Percentiles rank a stretch among this genome's conserved stretches.
These are phyloP conservation scores for Penicillium sp. DNA, from an alignment of 2,329 filamentous ascomycete genomes.

Conservation along the genomic window DNA sequence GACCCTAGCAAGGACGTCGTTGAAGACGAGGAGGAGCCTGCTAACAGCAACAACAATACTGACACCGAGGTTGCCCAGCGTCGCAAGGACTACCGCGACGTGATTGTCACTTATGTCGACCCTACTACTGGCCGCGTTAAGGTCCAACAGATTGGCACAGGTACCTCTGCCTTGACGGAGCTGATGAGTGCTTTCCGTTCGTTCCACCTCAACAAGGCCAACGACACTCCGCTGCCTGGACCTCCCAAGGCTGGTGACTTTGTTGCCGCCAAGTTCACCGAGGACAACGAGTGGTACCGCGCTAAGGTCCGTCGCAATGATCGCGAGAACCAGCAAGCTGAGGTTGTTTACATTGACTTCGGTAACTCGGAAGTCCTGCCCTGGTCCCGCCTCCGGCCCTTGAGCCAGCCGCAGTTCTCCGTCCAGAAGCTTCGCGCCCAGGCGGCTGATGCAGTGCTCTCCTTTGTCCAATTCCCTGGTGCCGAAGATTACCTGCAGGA, in stretches of 20 bases:
- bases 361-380: conserved; percentile 85
- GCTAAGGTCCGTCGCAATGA: conserved; percentile 86
- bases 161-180: conserved; percentile 73
- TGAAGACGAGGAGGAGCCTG: conserved; percentile 44
- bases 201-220: conserved; percentile 78
- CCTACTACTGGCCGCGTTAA: conserved; percentile 67
- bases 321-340: conserved; percentile 74
- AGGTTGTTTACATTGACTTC: conserved; percentile 92
- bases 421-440: conserved; percentile 75
- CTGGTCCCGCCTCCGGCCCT: conserved; percentile 73
- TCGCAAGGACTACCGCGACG: conserved; percentile 87
- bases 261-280: conserved; percentile 81
- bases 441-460: conserved; percentile 75
- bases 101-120: conserved; percentile 85
- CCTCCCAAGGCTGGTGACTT: conserved; percentile 84
- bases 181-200: conserved; percentile 84
- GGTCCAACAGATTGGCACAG: conserved; percentile 79
- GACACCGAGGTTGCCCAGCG: conserved; percentile 53
- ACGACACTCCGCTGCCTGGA: conserved; percentile 62
- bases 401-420: conserved; percentile 70
- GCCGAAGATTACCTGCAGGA: conserved; percentile 75
- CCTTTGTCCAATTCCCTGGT: conserved; percentile 79
- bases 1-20: conserved; percentile 77
- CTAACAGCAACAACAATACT: conserved; percentile 44
- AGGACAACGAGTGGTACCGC: conserved; percentile 89